Conservation (phyloP, 345 rosid species). For the Fremontodendron californicum region DNA sequence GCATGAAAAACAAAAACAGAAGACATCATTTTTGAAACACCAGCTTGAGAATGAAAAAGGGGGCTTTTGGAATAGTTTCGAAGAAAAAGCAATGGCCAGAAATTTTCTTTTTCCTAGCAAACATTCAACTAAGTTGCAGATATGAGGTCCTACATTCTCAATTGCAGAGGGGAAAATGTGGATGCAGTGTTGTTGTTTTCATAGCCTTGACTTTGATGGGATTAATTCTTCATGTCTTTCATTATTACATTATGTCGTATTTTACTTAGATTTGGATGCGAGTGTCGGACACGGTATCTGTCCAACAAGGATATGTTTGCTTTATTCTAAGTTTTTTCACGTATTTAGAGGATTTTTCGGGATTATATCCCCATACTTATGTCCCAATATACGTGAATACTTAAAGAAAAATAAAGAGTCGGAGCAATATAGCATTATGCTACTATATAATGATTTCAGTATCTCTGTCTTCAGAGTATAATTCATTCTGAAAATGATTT, state of each 20-base stretch:
- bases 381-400: too few species aligned
- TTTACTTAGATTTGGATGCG: too few species aligned
- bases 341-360: too few species aligned
- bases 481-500: background rate
- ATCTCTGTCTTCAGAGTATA: constrained; percentile 26
- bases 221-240: background rate
- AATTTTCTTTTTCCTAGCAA: constrained; percentile 7
- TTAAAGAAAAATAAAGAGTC: too few species aligned
- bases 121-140: constrained; percentile 13
- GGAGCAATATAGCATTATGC: too few species aligned
- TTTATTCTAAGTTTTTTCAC: too few species aligned
- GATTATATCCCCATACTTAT: too few species aligned
- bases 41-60: constrained; percentile 9
- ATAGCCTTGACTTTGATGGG: constrained; percentile 5
- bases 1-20: constrained; percentile 9
- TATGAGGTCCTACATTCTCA: constrained; percentile 16
- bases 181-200: constrained; percentile 12
- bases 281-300: too few species aligned
- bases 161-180: constrained; percentile 2
- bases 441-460: constrained; percentile 27
- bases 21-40: constrained; percentile 9
- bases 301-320: too few species aligned
- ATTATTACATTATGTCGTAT: constrained; percentile 10
- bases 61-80: constrained; percentile 6
- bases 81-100: constrained; percentile 28